Evolutionary conservation across 371 early-diverging fungal species (phyloP).

Genomic region (Mortierella sp.): DNA sequence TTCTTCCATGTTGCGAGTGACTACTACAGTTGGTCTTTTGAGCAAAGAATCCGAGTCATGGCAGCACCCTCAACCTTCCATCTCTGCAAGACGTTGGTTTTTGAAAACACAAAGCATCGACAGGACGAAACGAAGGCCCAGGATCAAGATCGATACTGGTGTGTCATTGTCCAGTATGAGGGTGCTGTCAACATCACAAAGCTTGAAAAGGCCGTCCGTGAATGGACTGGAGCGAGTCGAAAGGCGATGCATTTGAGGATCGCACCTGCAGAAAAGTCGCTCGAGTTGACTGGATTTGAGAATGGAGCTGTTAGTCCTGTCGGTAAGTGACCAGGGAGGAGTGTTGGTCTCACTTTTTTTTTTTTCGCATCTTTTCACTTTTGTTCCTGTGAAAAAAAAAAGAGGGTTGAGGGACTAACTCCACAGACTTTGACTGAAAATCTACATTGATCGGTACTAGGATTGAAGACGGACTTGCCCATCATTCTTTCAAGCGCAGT

Average conservation of each 20-base stretch:
- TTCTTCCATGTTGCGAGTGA: conserved; percentile 59
- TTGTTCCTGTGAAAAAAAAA: background rate
- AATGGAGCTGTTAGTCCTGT: conserved; percentile 35
- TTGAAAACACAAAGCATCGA: conserved; percentile 72
- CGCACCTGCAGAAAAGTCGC: conserved; percentile 47
- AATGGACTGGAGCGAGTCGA: conserved; percentile 50
- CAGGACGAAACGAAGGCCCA: conserved; percentile 38
- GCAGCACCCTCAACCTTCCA: conserved; percentile 67
- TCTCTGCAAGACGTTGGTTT: conserved; percentile 74
- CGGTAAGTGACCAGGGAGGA: conserved; percentile 48
- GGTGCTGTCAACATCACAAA: conserved; percentile 65
- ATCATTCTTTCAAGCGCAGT: conserved; percentile 36
- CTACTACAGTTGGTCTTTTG: conserved; percentile 71
- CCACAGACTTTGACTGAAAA: no score
- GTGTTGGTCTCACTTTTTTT: conserved; percentile 47
- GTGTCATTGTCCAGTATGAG: conserved; percentile 67
- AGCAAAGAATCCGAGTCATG: conserved; percentile 63
- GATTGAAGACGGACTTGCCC: conserved; percentile 42
- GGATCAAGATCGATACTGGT: conserved; percentile 43
- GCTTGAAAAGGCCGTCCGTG: conserved; percentile 66
- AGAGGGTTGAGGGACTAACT: no score
- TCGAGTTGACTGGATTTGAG: conserved; percentile 34
- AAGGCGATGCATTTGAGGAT: conserved; percentile 49
- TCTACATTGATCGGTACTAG: conserved; percentile 7
- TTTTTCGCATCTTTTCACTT: conserved; percentile 5